phyloP scores from a whole-genome alignment of 495 filamentous ascomycete species.

The Neurospora sp. region DNA sequence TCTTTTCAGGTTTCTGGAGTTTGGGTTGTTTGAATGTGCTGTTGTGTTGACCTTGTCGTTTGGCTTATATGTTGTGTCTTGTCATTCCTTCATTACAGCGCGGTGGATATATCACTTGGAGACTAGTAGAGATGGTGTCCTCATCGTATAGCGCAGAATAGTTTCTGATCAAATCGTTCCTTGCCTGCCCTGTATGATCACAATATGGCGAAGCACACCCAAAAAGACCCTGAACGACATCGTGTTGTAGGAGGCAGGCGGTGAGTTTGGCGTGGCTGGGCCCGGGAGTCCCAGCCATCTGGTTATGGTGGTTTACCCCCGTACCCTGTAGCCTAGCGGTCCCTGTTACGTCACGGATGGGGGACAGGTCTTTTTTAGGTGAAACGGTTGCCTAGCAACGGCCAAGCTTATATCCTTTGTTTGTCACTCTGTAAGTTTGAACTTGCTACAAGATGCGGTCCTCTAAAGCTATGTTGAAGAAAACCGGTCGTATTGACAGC shows the following conservation, averaged over 20 bases:
- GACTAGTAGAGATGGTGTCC: neutral
- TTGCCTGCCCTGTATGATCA: neutral
- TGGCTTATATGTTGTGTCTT: neutral
- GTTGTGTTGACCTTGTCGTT: neutral
- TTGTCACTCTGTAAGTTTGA: neutral
- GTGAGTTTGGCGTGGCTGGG: neutral
- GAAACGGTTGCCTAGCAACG: neutral
- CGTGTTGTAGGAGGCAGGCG: neutral
- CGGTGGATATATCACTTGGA: neutral
- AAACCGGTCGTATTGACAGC: neutral
- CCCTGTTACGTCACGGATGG: neutral
- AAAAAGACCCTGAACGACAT: neutral
- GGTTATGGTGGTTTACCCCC: neutral
- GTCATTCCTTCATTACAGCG: neutral
- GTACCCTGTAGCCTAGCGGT: neutral
- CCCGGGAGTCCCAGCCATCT: neutral
- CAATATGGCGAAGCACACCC: neutral
- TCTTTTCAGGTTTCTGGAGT: slow-evolving; percentile 12
- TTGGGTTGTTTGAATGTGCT: slow-evolving; percentile 1
- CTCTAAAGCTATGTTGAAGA: neutral
- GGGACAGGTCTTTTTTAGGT: slow-evolving; percentile 3
- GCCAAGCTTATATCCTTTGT: neutral
- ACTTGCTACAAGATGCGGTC: neutral
- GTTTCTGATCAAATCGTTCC: neutral
- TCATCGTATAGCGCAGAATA: neutral